phyloP scores from a whole-genome alignment of 176 grass and related monocot genomes.

The Hsuehochloa calcarea region DNA sequence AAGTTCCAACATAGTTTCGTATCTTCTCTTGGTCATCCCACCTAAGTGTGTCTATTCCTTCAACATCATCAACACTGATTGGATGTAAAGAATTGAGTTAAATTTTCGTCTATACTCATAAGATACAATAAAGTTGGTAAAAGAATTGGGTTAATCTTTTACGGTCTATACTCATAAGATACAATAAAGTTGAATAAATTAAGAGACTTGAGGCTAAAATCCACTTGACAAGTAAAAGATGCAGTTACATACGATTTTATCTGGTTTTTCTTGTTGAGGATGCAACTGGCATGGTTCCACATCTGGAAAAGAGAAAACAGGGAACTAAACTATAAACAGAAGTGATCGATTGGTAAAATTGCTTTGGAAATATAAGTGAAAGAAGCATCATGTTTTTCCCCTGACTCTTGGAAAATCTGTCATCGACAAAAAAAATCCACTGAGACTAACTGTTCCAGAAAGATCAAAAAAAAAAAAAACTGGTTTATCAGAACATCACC shows the following conservation, averaged over 20 bases:
- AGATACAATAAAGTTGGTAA: constrained; percentile 1
- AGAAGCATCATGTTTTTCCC: neutral
- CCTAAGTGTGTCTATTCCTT: constrained; percentile 81
- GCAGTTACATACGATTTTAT: constrained; percentile 69
- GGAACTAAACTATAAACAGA: constrained; percentile 25
- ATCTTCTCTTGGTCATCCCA: constrained; percentile 97
- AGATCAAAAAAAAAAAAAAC: neutral
- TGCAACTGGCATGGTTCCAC: constrained; percentile 93
- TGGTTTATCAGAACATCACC: constrained; percentile 10
- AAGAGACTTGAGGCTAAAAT: constrained; percentile 2
- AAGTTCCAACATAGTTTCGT: constrained; percentile 60
- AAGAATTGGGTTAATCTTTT: no score
- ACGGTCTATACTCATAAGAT: neutral
- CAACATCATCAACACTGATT: constrained; percentile 79
- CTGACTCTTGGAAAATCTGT: neutral
- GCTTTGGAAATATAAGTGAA: constrained; percentile 1
- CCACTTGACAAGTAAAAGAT: neutral
- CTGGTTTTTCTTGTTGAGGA: constrained; percentile 87
- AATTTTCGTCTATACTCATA: constrained; percentile 1
- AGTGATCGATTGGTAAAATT: neutral
- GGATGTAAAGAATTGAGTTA: neutral
- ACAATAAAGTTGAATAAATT: constrained; percentile 3
- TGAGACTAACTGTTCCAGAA: neutral
- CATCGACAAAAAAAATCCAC: neutral
- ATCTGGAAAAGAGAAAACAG: constrained; percentile 55